Evolutionary conservation across 768 basidiomycete genomes (phyloP), one percentile per base, ranked within the genome.

Genomic region (Tremella mesenterica): DNA sequence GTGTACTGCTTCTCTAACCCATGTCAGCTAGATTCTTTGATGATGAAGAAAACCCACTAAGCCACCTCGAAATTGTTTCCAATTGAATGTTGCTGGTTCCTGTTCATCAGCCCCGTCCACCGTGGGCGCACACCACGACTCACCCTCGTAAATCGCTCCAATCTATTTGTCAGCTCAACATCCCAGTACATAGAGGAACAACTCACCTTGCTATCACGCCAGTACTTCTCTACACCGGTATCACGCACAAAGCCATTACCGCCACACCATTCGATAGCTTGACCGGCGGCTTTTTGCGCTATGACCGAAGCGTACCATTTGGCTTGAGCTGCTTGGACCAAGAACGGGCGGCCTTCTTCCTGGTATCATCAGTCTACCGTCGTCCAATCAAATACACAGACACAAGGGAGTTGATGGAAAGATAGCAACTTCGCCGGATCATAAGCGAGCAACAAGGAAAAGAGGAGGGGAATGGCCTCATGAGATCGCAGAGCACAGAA

Each of bases 321-420:
- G 46, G 95, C 95, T 88, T 96, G 95, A 1, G 95, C 95, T 10
- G 95, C 93, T 75, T 96, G 88, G 74, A 87, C 88, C 26, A 84
- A 83, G 74, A 97, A 99, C 25, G 75, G 66, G 67, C 78, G 77
- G 8, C 90, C 89, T 71, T 91, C 86, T 73, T 95, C 93, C 79
- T 93, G 45, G 26, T 9, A 18, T 18, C 21, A 41, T 26, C 51
- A 45, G 50, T 31, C 14, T n/a, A 27, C 18, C 20, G 12, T n/a
- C n/a, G n/a, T n/a, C n/a, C n/a, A n/a, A n/a, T n/a, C n/a, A n/a
- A n/a, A n/a, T n/a, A n/a, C n/a, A n/a, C n/a, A n/a, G n/a, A n/a
- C n/a, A n/a, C n/a, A n/a, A n/a, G n/a, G n/a, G n/a, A n/a, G n/a
- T n/a, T n/a, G n/a, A n/a, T n/a, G n/a, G n/a, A n/a, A n/a, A n/a